Base-by-base conservation (phyloP, 1,139 yeast genomes). In the Taphrina populina region DNA sequence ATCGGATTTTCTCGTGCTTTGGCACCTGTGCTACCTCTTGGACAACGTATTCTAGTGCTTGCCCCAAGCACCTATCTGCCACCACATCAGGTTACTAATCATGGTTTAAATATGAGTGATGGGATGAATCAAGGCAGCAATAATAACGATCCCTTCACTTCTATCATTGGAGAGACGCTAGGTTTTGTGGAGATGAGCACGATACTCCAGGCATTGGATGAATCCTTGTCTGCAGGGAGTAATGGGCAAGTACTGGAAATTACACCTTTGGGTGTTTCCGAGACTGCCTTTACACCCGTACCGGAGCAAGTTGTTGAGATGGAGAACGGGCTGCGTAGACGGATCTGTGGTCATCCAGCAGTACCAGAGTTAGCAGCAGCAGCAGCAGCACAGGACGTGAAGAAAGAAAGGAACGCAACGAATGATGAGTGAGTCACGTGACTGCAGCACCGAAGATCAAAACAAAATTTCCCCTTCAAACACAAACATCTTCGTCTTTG, bases 61-160 rank as follows among this genome's bases (percentile, higher is more conserved):
- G 54, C 54, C 10, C 54, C 54, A 11, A 49, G 54, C 39, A 49
- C 54, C 11, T 49, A 49, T 26, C 32, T 49, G 21, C 54, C 54
- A 8, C 54, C 54, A 15, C 43, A 49, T 7, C 44, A 47, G 7
- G 46, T 33, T 19, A 24, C 44, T 4, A 43, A 19, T 19, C 19
- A 24, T 10, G 27, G 27, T n/a, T 26, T 43, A 10, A 37, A 37
- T 13, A 37, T 37, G 43, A 37, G 43, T 23, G 45, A 34, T 1
- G 29, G 32, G 30, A 30, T 24, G 30, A 27, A 39, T 15, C 13
- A n/a, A 2, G 47, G 24, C 11, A 27, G 36, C 15, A 29, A 20
- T n/a, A 21, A 27, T 2, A 36, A 35, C 20, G 54, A 49, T 26
- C 19, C 39, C 26, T 49, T 49, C 39, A 49, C 54, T 10, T 24